phyloP scores from a whole-genome alignment of 805 yeast genomes.

The Naumovozyma dairenensis region DNA sequence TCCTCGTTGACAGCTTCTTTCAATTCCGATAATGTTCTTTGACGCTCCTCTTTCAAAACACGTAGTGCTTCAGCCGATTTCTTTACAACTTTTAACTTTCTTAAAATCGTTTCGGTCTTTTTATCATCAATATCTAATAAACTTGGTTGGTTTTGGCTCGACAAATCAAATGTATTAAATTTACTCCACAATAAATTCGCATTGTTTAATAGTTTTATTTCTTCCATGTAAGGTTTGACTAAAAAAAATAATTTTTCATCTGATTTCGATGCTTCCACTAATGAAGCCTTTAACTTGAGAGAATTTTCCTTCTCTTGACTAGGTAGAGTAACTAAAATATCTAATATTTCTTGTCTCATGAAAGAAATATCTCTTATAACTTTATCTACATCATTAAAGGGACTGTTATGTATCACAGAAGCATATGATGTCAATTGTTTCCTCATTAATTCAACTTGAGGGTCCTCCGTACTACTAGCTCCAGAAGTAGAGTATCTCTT shows the following conservation, averaged over 20 bases:
- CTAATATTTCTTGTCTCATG: slow-evolving; percentile 30
- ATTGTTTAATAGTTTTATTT: slow-evolving; percentile 35
- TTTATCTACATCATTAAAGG: slow-evolving; percentile 19
- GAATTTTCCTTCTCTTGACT: slow-evolving; percentile 44
- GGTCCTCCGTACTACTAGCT: slow-evolving; percentile 11
- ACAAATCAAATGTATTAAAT: slow-evolving; percentile 22
- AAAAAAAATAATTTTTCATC: slow-evolving; percentile 46
- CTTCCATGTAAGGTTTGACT: slow-evolving; percentile 34
- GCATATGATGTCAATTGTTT: slow-evolving; percentile 27
- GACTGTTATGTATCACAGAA: slow-evolving; percentile 17
- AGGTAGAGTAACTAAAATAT: slow-evolving; percentile 27
- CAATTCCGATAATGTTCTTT: slow-evolving; percentile 49
- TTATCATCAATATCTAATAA: slow-evolving; percentile 63
- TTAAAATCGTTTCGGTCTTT: slow-evolving; percentile 23
- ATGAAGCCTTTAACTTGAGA: slow-evolving; percentile 45
- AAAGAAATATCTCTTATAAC: slow-evolving; percentile 31
- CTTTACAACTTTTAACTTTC: slow-evolving; percentile 42
- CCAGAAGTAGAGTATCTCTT: slow-evolving; percentile 26
- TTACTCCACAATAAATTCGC: slow-evolving; percentile 36
- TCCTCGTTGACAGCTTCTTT: slow-evolving; percentile 66
- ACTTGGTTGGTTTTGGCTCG: slow-evolving; percentile 26
- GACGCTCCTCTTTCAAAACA: slow-evolving; percentile 54
- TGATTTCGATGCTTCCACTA: slow-evolving; percentile 50
- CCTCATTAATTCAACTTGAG: slow-evolving; percentile 22
- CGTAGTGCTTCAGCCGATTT: slow-evolving; percentile 51